phyloP scores from a whole-genome alignment of 2,329 filamentous ascomycete genomes.

The Cryphonectria carpinicola region DNA sequence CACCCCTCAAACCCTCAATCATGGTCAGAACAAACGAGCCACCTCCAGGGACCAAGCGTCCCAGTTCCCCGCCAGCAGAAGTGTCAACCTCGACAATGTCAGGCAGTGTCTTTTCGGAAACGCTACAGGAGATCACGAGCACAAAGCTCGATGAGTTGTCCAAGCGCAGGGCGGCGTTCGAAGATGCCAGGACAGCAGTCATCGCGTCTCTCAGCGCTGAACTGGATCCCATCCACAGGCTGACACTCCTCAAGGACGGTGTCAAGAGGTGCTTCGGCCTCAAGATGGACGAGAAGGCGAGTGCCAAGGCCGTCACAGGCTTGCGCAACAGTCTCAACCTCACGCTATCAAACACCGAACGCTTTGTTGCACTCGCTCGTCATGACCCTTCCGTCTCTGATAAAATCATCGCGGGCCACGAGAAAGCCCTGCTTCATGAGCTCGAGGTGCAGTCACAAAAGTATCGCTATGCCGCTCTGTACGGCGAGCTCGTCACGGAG shows the following conservation, averaged over 20 bases:
- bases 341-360: conserved; percentile 44
- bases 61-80: neutral
- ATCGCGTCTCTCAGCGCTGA: conserved; percentile 37
- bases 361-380: conserved; percentile 45
- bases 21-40: neutral
- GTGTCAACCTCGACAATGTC: conserved; percentile 22
- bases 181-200: conserved; percentile 39
- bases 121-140: conserved; percentile 48
- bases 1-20: neutral
- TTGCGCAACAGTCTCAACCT: conserved; percentile 37
- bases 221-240: conserved; percentile 36
- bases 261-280: conserved; percentile 43
- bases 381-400: conserved; percentile 47
- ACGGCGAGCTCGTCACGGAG: conserved; percentile 52
- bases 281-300: conserved; percentile 57
- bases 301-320: conserved; percentile 43
- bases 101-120: conserved; percentile 46
- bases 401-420: conserved; percentile 40
- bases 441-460: conserved; percentile 47
- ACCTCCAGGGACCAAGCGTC: neutral
- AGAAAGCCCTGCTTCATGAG: conserved; percentile 42
- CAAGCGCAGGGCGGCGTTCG: conserved; percentile 44
- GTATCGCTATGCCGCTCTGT: conserved; percentile 49
- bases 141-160: conserved; percentile 49
- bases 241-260: conserved; percentile 40